Conservation (phyloP, 2,329 filamentous ascomycete species). For the Thielaviopsis punctulata region DNA sequence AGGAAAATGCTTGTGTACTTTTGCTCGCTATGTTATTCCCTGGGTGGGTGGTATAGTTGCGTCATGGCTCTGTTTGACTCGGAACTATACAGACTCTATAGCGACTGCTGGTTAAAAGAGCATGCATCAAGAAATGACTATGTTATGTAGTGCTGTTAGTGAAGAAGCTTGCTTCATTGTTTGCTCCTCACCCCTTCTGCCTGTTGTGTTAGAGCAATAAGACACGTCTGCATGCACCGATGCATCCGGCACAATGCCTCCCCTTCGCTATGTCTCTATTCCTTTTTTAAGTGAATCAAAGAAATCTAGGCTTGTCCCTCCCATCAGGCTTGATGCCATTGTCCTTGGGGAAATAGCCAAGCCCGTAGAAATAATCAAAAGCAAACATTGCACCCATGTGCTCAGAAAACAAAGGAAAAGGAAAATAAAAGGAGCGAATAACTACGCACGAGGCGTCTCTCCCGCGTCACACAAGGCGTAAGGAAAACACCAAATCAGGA, state of each 20-base stretch:
- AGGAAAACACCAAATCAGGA: neutral
- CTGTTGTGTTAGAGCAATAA: neutral
- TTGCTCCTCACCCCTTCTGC: neutral
- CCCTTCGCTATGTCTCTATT: neutral
- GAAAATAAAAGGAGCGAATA: neutral
- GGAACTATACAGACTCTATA: too few relatives aligned
- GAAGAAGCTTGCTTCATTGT: neutral
- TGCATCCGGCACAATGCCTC: neutral
- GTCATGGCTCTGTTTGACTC: too few relatives aligned
- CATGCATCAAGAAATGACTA: too few relatives aligned
- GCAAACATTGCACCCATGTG: too few relatives aligned
- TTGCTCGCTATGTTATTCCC: too few relatives aligned
- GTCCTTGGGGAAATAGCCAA: too few relatives aligned
- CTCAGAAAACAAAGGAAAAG: neutral
- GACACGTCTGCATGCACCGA: neutral
- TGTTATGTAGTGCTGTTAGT: neutral
- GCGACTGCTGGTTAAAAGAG: too few relatives aligned
- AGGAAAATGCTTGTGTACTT: too few relatives aligned
- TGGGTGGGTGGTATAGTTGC: too few relatives aligned
- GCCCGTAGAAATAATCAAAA: too few relatives aligned
- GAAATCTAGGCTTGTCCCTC: too few relatives aligned
- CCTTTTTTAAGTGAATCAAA: neutral
- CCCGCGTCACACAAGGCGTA: neutral
- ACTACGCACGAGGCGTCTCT: neutral
- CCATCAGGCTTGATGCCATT: too few relatives aligned